Conservation (phyloP, 768 basidiomycete species). For the Suillus luteus region DNA sequence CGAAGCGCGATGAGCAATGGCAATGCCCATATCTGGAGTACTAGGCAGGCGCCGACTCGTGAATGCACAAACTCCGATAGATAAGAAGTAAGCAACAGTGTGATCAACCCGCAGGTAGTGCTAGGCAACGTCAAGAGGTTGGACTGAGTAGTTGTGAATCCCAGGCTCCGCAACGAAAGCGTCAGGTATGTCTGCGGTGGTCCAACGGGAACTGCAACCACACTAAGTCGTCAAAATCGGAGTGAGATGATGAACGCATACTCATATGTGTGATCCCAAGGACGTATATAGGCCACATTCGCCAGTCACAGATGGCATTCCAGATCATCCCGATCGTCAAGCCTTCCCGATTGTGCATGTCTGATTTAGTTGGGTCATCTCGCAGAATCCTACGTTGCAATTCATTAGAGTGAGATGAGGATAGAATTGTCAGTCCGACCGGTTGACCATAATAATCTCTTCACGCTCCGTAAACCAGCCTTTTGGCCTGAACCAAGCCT, state of each 20-base stretch:
- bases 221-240: not conserved
- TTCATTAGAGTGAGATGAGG: not conserved
- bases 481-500: conserved; percentile 53
- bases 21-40: conserved; percentile 63
- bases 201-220: conserved; percentile 50
- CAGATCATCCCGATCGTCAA: conserved; percentile 51
- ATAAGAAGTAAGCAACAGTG: conserved; percentile 50
- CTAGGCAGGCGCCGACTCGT: conserved; percentile 51
- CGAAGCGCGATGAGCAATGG: conserved; percentile 60
- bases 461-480: conserved; percentile 64
- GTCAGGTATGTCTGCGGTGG: conserved; percentile 68
- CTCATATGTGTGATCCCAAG: conserved; percentile 57
- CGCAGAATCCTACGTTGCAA: conserved; percentile 43
- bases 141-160: conserved; percentile 62
- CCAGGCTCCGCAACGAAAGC: conserved; percentile 59
- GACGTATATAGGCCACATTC: conserved; percentile 66
- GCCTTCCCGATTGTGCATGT: conserved; percentile 70
- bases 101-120: conserved; percentile 50
- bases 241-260: conserved; percentile 25
- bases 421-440: conserved; percentile 23
- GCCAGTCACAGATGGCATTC: conserved; percentile 55
- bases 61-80: conserved; percentile 59
- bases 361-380: conserved; percentile 61
- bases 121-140: conserved; percentile 67
- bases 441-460: conserved; percentile 57